These are phyloP conservation scores for Cladophialophora immunda DNA, from an alignment of 2,329 filamentous ascomycete genomes.

Conservation along the genomic window DNA sequence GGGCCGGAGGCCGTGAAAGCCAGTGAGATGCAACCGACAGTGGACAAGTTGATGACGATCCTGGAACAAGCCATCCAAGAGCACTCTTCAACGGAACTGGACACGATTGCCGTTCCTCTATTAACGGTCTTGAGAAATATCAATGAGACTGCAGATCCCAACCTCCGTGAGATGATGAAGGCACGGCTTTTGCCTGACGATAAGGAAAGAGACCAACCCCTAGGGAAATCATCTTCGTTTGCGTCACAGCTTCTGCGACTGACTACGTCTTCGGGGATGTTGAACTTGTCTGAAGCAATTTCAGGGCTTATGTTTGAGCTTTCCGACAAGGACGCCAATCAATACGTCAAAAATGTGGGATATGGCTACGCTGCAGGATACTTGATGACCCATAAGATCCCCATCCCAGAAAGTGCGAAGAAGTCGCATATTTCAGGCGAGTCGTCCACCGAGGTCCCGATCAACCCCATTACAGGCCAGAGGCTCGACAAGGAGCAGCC, in stretches of 20 bases:
- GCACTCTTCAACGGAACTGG: slow-evolving; percentile 75
- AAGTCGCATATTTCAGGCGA: slow-evolving; percentile 51
- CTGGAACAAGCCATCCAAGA: slow-evolving; percentile 71
- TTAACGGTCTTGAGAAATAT: slow-evolving; percentile 76
- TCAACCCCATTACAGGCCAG: slow-evolving; percentile 91
- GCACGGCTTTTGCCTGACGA: slow-evolving; percentile 76
- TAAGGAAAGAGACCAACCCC: slow-evolving; percentile 76
- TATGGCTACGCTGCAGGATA: slow-evolving; percentile 95
- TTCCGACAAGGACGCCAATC: slow-evolving; percentile 79
- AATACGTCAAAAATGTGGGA: slow-evolving; percentile 88
- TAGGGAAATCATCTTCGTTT: slow-evolving; percentile 78
- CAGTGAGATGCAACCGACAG: slow-evolving; percentile 65
- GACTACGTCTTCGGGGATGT: slow-evolving; percentile 75
- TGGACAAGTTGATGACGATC: slow-evolving; percentile 73
- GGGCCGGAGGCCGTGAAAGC: slow-evolving; percentile 64
- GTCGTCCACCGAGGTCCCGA: slow-evolving; percentile 44
- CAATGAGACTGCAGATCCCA: slow-evolving; percentile 72
- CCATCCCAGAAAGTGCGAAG: slow-evolving; percentile 73
- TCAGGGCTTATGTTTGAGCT: slow-evolving; percentile 86
- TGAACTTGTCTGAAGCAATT: slow-evolving; percentile 76
- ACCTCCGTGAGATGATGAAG: slow-evolving; percentile 70
- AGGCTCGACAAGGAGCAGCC: slow-evolving; percentile 65
- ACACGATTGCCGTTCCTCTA: slow-evolving; percentile 74
- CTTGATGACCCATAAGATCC: slow-evolving; percentile 82
- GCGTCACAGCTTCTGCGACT: slow-evolving; percentile 79